Percentiles rank a stretch among this genome's conserved stretches.
These are phyloP conservation scores for Protomyces pachydermus DNA, from an alignment of 1,139 yeast species.

Conservation along the genomic window DNA sequence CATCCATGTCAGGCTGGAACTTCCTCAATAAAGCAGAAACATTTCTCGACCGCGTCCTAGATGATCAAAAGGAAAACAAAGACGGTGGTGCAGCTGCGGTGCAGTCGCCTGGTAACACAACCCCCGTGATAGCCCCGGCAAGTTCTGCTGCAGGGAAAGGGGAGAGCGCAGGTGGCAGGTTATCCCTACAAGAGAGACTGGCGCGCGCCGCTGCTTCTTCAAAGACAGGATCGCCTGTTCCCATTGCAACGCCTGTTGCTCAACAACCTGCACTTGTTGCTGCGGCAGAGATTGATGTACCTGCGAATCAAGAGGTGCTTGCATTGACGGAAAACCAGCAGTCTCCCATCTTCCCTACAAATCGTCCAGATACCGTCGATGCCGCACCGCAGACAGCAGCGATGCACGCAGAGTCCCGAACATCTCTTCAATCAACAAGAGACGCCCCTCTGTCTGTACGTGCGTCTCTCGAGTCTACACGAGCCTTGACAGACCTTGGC, in stretches of 20 bases:
- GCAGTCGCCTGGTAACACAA: neutral
- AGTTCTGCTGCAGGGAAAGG: neutral
- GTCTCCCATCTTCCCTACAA: conserved; percentile 10
- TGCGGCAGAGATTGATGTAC: neutral
- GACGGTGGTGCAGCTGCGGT: neutral
- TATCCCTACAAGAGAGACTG: conserved; percentile 12
- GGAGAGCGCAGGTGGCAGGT: neutral
- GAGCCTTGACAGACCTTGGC: neutral
- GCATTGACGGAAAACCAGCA: conserved; percentile 12
- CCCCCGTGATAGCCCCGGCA: neutral
- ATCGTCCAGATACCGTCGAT: conserved; percentile 2
- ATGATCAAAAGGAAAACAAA: conserved; percentile 2
- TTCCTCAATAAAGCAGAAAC: conserved; percentile 23
- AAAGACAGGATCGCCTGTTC: neutral
- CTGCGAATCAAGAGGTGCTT: neutral
- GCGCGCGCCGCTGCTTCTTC: conserved; percentile 8
- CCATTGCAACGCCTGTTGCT: neutral
- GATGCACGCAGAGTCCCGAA: neutral
- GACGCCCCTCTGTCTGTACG: neutral
- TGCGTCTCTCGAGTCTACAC: neutral
- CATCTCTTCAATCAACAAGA: too few species aligned
- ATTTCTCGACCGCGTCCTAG: conserved; percentile 19
- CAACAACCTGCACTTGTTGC: neutral
- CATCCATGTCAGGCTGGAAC: conserved; percentile 16
- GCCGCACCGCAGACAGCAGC: neutral